These are phyloP conservation scores for Endotrypanum monterogeii DNA, from an alignment of 208 protist genomes.

Conservation along the genomic window DNA sequence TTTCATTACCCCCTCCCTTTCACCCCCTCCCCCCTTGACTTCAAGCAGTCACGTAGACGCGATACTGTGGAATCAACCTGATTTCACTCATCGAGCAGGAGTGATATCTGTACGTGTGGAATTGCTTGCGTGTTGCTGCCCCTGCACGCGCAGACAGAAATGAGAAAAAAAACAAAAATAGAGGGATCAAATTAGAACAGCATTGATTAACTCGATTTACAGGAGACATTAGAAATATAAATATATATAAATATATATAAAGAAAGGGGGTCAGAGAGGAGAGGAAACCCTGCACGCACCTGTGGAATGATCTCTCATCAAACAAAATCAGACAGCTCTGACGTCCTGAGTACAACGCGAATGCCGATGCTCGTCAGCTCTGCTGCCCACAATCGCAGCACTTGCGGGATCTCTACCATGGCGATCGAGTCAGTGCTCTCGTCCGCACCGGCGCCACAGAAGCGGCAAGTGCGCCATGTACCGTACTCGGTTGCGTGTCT, in stretches of 20 bases:
- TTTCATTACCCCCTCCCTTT: no score
- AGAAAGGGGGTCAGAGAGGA: not conserved
- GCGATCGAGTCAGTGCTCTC: slow-evolving; percentile 83
- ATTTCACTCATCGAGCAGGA: not conserved
- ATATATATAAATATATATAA: not conserved
- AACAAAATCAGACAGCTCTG: slow-evolving; percentile 32
- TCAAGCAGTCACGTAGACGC: no score
- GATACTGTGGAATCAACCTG: no score
- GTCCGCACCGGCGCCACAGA: slow-evolving; percentile 80
- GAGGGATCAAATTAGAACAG: slow-evolving; percentile 1
- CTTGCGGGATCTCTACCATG: slow-evolving; percentile 91
- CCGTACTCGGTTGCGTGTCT: slow-evolving; percentile 80
- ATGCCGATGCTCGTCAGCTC: slow-evolving; percentile 91
- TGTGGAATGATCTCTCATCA: slow-evolving; percentile 2
- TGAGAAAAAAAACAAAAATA: not conserved
- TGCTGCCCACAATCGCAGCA: slow-evolving; percentile 86
- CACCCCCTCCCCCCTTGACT: no score
- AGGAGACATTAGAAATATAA: no score
- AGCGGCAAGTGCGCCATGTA: slow-evolving; percentile 88
- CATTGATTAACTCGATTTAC: slow-evolving; percentile 6
- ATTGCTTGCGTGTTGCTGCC: not conserved
- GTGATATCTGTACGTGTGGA: not conserved
- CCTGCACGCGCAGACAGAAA: not conserved
- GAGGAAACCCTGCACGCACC: not conserved
- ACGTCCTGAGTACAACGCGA: slow-evolving; percentile 80